Percentiles rank a stretch among this genome's conserved stretches.
Conservation (phyloP, 495 filamentous ascomycete species). For the Penicillium soppii region DNA sequence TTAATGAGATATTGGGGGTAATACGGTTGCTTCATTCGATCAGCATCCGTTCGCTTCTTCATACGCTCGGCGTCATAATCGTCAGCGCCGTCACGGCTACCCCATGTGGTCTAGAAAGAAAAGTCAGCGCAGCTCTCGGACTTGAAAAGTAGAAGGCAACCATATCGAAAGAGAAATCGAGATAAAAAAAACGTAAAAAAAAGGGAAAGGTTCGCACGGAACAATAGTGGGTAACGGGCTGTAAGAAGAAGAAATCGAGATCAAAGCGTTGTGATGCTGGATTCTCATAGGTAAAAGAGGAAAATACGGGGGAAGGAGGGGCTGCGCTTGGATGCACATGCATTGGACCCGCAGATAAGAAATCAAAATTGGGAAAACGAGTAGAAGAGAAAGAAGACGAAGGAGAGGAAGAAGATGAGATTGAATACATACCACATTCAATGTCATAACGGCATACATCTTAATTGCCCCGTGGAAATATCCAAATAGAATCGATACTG, state of each 20-base stretch:
- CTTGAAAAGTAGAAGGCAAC: slow-evolving; percentile 2
- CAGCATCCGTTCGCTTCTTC: slow-evolving; percentile 47
- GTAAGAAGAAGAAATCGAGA: slow-evolving; percentile 24
- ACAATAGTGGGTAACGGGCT: slow-evolving; percentile 26
- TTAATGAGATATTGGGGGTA: slow-evolving; percentile 32
- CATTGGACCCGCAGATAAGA: slow-evolving; percentile 2
- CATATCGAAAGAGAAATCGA: background rate
- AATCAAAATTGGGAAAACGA: background rate
- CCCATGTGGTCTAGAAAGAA: slow-evolving; percentile 52
- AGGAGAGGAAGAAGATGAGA: slow-evolving; percentile 11
- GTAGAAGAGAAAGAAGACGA: slow-evolving; percentile 1
- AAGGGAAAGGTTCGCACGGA: slow-evolving; percentile 15
- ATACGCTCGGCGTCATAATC: slow-evolving; percentile 57
- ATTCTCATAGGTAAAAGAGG: slow-evolving; percentile 15
- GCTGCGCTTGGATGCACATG: slow-evolving; percentile 10
- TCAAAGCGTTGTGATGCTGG: slow-evolving; percentile 29
- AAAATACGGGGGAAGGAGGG: slow-evolving; percentile 9
- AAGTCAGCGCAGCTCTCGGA: slow-evolving; percentile 14
- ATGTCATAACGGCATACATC: slow-evolving; percentile 68
- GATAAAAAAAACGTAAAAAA: no score
- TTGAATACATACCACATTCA: slow-evolving; percentile 60
- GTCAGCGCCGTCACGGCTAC: slow-evolving; percentile 58
- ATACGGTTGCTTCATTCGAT: slow-evolving; percentile 39
- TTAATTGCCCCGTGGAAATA: slow-evolving; percentile 79
- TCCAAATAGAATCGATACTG: slow-evolving; percentile 73